Percentiles rank a stretch among this genome's conserved stretches.
Evolutionary conservation across 2,329 filamentous ascomycete species (phyloP).

Genomic region (Trichoderma simmonsii): DNA sequence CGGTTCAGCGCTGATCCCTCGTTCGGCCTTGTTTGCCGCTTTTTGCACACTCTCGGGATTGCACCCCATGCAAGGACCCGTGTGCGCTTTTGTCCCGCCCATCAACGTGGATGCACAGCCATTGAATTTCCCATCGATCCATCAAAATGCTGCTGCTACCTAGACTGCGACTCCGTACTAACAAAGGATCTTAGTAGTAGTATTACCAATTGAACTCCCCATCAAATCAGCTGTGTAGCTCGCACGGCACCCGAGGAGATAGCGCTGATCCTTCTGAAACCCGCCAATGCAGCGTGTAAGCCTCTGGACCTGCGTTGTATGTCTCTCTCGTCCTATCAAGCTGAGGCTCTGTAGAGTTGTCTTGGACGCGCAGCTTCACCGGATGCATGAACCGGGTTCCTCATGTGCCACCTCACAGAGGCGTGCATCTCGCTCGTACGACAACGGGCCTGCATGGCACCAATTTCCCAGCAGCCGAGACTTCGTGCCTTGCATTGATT

Average conservation of each 20-base stretch:
- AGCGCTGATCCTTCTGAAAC: neutral
- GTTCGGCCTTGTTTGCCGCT: neutral
- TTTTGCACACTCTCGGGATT: neutral
- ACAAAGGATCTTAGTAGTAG: neutral
- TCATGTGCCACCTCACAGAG: neutral
- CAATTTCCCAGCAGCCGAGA: slow-evolving; percentile 12
- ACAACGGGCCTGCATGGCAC: slow-evolving; percentile 5
- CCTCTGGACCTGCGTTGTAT: neutral
- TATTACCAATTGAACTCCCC: neutral
- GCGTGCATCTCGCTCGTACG: neutral
- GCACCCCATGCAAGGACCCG: slow-evolving; percentile 16
- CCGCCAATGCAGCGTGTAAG: neutral
- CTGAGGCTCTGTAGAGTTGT: neutral
- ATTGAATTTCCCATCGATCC: neutral
- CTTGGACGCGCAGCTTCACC: slow-evolving; percentile 13
- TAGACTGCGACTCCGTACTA: neutral
- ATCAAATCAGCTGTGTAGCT: neutral
- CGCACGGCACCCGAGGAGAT: neutral
- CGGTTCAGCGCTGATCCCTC: neutral
- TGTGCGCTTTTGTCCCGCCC: slow-evolving; percentile 1
- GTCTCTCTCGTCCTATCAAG: neutral
- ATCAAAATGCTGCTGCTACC: neutral
- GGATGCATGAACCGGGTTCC: slow-evolving; percentile 13
- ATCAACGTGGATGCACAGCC: neutral
- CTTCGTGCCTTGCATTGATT: neutral